Evolutionary conservation across 2,329 filamentous ascomycete species (phyloP).

Genomic region (Aureobasidium subglaciale): DNA sequence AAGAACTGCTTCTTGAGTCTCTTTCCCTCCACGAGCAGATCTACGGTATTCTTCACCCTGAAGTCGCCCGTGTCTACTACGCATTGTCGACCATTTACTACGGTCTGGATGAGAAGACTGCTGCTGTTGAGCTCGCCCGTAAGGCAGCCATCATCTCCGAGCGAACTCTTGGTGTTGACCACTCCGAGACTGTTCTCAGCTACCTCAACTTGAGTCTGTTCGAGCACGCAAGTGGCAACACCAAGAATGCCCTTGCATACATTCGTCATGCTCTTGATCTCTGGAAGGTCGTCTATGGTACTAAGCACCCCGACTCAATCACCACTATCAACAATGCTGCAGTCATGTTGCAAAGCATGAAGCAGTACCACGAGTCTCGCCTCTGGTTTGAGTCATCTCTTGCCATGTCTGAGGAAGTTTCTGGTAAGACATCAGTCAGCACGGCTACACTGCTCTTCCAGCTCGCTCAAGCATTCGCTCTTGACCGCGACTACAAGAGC

Average conservation of each 20-base stretch:
- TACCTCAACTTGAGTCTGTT: conserved; percentile 95
- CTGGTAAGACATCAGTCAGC: conserved; percentile 84
- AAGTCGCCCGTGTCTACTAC: conserved; percentile 93
- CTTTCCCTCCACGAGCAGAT: conserved; percentile 96
- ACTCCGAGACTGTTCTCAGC: conserved; percentile 84
- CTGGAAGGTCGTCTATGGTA: conserved; percentile 95
- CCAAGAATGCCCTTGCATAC: conserved; percentile 76
- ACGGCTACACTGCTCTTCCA: conserved; percentile 95
- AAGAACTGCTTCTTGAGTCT: conserved; percentile 92
- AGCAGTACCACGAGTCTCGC: conserved; percentile 89
- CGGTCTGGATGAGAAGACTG: conserved; percentile 94
- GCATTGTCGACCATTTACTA: conserved; percentile 94
- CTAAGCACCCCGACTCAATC: conserved; percentile 91
- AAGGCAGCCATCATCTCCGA: conserved; percentile 97
- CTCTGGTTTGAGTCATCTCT: conserved; percentile 83
- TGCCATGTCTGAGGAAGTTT: conserved; percentile 79
- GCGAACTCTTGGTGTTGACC: conserved; percentile 87
- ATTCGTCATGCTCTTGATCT: conserved; percentile 88
- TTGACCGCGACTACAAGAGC: conserved; percentile 91
- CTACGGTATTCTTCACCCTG: conserved; percentile 92
- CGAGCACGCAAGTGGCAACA: conserved; percentile 86
- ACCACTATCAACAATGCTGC: conserved; percentile 98
- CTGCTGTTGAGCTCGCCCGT: conserved; percentile 86
- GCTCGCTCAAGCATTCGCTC: conserved; percentile 84
- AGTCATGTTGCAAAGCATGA: conserved; percentile 94